These are phyloP conservation scores for Phytophthora fragariaefolia DNA, from an alignment of 352 stramenopile species.

Conservation along the genomic window DNA sequence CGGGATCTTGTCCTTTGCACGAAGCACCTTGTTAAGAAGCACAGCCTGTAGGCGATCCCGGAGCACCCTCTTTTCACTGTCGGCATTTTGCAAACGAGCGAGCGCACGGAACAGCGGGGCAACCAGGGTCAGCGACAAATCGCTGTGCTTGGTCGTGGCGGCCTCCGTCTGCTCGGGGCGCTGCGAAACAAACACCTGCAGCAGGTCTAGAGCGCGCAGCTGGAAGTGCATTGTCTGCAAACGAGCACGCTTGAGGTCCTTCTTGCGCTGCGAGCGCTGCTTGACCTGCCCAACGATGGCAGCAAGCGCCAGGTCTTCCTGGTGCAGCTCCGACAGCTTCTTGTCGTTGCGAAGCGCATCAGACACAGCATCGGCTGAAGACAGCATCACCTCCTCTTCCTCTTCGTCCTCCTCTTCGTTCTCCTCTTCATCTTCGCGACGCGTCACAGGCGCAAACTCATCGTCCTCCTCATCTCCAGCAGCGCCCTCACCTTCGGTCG, in stretches of 20 bases:
- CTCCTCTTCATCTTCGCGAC: slow-evolving; percentile 43
- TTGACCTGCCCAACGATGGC: slow-evolving; percentile 85
- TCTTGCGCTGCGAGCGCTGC: slow-evolving; percentile 75
- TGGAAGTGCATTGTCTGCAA: slow-evolving; percentile 87
- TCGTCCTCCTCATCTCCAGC: slow-evolving; percentile 48
- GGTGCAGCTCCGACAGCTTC: slow-evolving; percentile 72
- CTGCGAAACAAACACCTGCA: slow-evolving; percentile 71
- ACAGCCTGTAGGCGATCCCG: slow-evolving; percentile 76
- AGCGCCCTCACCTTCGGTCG: slow-evolving; percentile 38
- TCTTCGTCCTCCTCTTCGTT: slow-evolving; percentile 47
- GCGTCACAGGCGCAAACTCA: slow-evolving; percentile 48
- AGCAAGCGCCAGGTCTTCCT: slow-evolving; percentile 79
- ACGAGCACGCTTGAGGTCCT: slow-evolving; percentile 69
- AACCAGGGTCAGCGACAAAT: slow-evolving; percentile 57
- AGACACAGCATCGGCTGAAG: slow-evolving; percentile 63
- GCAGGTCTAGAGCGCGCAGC: slow-evolving; percentile 80
- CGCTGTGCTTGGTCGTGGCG: slow-evolving; percentile 30
- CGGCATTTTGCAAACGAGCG: slow-evolving; percentile 54
- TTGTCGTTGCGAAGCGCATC: slow-evolving; percentile 71
- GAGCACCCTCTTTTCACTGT: slow-evolving; percentile 75
- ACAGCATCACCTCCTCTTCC: slow-evolving; percentile 67
- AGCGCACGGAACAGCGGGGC: slow-evolving; percentile 71
- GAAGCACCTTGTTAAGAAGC: slow-evolving; percentile 73
- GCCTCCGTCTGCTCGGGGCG: slow-evolving; percentile 25
- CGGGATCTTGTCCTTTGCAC: slow-evolving; percentile 55